Percentiles rank a stretch among this genome's conserved stretches.
These are phyloP conservation scores for Choiromyces venosus DNA, from an alignment of 495 filamentous ascomycete genomes.

Conservation along the genomic window DNA sequence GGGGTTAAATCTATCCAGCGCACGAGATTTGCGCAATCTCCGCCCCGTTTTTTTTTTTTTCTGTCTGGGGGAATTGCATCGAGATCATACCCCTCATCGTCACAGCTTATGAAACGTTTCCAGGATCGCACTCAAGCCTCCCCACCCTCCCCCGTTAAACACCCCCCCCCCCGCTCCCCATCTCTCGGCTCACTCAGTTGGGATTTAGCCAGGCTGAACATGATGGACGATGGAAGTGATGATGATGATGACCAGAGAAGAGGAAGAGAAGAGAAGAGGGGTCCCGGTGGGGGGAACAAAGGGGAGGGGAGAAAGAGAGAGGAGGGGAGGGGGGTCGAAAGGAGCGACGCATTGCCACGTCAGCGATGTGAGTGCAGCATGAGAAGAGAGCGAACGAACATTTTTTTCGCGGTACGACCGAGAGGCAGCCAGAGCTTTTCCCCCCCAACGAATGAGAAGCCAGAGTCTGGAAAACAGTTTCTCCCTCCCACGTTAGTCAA, in stretches of 20 bases:
- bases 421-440: neutral
- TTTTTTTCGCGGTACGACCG: neutral
- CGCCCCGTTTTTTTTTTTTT: neutral
- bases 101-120: neutral
- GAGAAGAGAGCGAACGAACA: neutral
- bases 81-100: neutral
- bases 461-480: constrained; percentile 1
- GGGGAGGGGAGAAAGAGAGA: too few relatives aligned
- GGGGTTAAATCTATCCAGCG: neutral
- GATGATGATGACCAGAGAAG: neutral
- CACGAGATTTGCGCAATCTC: neutral
- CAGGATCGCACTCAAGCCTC: neutral
- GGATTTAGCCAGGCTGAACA: neutral
- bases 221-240: neutral
- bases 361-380: neutral
- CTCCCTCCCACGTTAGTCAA: neutral
- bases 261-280: constrained; percentile 1
- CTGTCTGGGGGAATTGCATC: neutral
- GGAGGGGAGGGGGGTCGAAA: constrained; percentile 2
- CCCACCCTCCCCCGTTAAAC: neutral
- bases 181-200: neutral
- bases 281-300: neutral
- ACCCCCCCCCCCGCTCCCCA: neutral
- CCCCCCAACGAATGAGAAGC: neutral
- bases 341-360: constrained; percentile 2